Evolutionary conservation across 352 stramenopile species (phyloP), one percentile per base, ranked within the genome.

Genomic region (Pythium aquatile): DNA sequence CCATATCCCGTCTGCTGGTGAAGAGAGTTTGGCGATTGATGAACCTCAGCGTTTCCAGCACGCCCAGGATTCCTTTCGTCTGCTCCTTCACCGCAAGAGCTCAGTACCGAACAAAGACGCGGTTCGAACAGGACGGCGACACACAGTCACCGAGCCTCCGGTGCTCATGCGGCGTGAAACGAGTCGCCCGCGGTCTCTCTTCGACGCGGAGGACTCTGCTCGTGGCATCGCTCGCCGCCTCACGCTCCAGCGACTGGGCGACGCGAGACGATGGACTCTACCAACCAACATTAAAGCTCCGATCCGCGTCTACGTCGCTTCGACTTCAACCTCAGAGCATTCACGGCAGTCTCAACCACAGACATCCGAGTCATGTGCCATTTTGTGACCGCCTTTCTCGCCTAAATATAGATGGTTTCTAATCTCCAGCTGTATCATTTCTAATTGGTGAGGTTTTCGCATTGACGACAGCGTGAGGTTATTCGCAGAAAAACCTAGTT

Each of bases 401-500:
- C 4, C 39, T 24, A 42, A 17, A 10, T 16, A 42, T 42, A 42
- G 35, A 42, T 0, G 20, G 20, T 24, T 24, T 24, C 20, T 24
- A 24, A 24, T 24, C 20, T 24, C 20, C 20, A 24, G 20, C 20
- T 1, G 14, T 47, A n/a, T 24, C 14, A 16, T 47, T 47, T 47
- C 39, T 47, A 47, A 24, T 24, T 20, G 16, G 13, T 47, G 39
- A 47, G 39, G 39, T 47, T 47, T 47, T 24, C 13, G 20, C 20
- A 24, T 24, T 24, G 20, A 24, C 20, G 20, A 24, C 20, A 24
- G 20, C 20, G 29, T 65, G 35, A 57, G 58, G 57, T 56, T 49
- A 8, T 46, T 48, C 17, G 6, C 7, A 46, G 51, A 52, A 67
- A 67, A 67, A 67, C 61, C 61, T 20, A 67, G 39, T 67, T 67